phyloP scores from a whole-genome alignment of 129 eudicot species.

The Pulicaria dysenterica region DNA sequence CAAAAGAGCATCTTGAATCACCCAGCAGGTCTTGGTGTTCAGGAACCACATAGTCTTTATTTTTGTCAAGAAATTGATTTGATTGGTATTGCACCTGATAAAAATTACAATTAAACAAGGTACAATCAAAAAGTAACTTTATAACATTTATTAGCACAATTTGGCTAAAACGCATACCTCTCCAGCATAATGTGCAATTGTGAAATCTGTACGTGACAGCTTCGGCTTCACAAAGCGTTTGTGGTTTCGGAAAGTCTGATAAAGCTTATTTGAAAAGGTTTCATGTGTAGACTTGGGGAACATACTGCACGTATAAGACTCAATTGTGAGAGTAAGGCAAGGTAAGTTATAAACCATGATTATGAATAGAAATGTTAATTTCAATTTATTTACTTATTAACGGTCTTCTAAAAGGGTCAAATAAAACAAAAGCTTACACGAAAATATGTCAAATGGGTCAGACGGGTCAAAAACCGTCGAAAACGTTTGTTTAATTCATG shows the following conservation, averaged over 20 bases:
- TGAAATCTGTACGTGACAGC: constrained; percentile 89
- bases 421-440: no score
- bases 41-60: constrained; percentile 96
- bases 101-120: constrained; percentile 4
- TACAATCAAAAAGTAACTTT: neutral
- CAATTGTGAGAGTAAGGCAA: neutral
- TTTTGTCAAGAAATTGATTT: constrained; percentile 95
- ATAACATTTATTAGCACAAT: constrained; percentile 2
- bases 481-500: no score
- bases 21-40: constrained; percentile 94
- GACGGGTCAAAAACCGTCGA: no score
- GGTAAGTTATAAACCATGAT: constrained; percentile 15
- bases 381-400: no score
- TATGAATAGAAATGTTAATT: neutral
- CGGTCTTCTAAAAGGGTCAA: neutral
- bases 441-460: no score
- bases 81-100: constrained; percentile 93
- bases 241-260: constrained; percentile 80
- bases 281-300: constrained; percentile 98
- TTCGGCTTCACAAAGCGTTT: constrained; percentile 95
- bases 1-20: constrained; percentile 87
- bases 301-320: constrained; percentile 63
- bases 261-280: constrained; percentile 91
- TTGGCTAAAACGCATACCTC: constrained; percentile 59
- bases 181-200: constrained; percentile 94